Evolutionary conservation across 805 yeast genomes (phyloP), one percentile per base, ranked within the genome.

Genomic region (Aciculoconidium aculeatum): DNA sequence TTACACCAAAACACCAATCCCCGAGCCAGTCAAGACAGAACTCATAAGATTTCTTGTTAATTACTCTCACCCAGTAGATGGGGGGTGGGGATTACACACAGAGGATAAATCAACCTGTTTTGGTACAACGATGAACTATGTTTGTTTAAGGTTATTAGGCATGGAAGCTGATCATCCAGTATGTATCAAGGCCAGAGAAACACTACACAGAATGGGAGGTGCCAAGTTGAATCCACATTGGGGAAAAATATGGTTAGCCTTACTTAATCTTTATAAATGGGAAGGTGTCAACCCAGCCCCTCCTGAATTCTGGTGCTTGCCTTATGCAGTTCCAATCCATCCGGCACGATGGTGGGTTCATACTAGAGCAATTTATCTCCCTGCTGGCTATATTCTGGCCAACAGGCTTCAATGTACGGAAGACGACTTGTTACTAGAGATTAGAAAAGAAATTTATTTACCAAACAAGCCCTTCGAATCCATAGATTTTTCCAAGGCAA

Each of bases 281-380:
- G 94, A 83, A 38, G 99, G 98, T 32, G 95, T 90, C 4, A 92
- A 92, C 44, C 98, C 99, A 3, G 94, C 96, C 1, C 98, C 99
- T 3, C 90, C 96, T 1, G 99, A 92, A 49, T 58, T 87, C 27
- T 92, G 95, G 92, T 55, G 80, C 35, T 55, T 90, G 23, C 99
- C 98, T 2, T 83, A 86, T 37, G 49, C 66, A 27, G 46, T 80
- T 2, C 94, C 95, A 0, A 65, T 87, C 22, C 97, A 92, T 49
- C 98, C 99, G 1, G 94, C 88, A 19, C 72, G 84, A 49, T 92
- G 97, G 98, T 92, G 99, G 99, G 96, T 90, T 13, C 99, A 92
- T 49, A 88, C 96, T 0, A 67, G 99, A 33, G 95, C 92, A 1
- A 84, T 92, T 13, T 92, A 88, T 46, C 54, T 83, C 18, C 88